phyloP scores from a whole-genome alignment of 2,329 filamentous ascomycete genomes.

The Cladosporium austrohemisphaericum region DNA sequence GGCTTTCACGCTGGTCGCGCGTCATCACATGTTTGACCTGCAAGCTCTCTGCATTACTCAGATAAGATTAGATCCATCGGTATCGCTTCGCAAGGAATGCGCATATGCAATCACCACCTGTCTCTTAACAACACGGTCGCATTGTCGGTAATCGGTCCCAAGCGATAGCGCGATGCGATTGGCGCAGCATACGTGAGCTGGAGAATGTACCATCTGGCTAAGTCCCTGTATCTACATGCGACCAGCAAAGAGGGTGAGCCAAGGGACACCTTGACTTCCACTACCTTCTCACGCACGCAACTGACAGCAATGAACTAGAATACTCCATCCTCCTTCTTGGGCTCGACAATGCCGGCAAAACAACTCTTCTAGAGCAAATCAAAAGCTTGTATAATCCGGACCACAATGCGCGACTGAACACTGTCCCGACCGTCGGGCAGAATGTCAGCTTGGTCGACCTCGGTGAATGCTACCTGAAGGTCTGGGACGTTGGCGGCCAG shows the following conservation, averaged over 20 bases:
- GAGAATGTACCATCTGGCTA: constrained; percentile 89
- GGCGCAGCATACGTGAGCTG: constrained; percentile 6
- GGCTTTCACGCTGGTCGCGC: not conserved
- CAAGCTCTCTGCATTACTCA: not conserved
- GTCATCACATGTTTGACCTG: constrained; percentile 4
- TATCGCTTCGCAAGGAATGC: not conserved
- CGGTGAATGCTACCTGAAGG: constrained; percentile 93
- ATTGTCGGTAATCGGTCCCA: not conserved
- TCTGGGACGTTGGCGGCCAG: constrained; percentile 97
- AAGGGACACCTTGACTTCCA: no score
- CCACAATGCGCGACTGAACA: constrained; percentile 68
- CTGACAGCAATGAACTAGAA: constrained; percentile 52
- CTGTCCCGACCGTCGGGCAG: constrained; percentile 93
- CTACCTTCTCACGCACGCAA: not conserved
- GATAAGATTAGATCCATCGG: not conserved
- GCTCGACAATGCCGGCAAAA: constrained; percentile 97
- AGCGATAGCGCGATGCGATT: constrained; percentile 8
- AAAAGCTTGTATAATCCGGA: constrained; percentile 74
- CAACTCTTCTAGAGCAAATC: constrained; percentile 94
- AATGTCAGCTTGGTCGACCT: constrained; percentile 90
- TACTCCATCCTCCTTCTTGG: constrained; percentile 96
- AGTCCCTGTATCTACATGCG: constrained; percentile 89
- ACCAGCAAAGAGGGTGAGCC: constrained; percentile 90
- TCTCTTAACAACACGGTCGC: constrained; percentile 3
- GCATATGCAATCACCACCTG: not conserved